phyloP scores from a whole-genome alignment of 1,139 yeast species.

The Kurtzmaniella natalensis region DNA sequence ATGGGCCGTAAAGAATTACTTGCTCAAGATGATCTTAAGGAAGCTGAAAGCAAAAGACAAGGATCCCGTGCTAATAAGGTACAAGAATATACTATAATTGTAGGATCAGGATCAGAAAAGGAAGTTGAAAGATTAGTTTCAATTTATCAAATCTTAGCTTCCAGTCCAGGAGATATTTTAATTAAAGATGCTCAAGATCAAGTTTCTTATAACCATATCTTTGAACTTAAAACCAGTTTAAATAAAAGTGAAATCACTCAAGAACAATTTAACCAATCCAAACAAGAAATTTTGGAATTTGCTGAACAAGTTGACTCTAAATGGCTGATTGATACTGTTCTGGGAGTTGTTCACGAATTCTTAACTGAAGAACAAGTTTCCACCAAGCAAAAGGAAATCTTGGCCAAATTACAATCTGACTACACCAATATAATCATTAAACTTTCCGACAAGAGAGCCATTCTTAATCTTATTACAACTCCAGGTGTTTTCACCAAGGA shows the following conservation, averaged over 20 bases:
- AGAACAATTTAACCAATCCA: constrained; percentile 17
- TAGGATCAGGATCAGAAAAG: constrained; percentile 34
- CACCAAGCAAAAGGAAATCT: constrained; percentile 17
- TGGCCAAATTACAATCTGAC: constrained; percentile 15
- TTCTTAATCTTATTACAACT: constrained; percentile 24
- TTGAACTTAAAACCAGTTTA: constrained; percentile 41
- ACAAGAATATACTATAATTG: constrained; percentile 14
- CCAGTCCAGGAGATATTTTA: constrained; percentile 8
- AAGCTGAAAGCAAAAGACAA: background rate
- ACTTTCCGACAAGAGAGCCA: constrained; percentile 21
- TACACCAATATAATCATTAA: constrained; percentile 21
- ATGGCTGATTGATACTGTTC: constrained; percentile 23
- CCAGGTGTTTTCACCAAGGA: constrained; percentile 30
- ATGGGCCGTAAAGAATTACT: constrained; percentile 57
- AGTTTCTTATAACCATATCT: constrained; percentile 48
- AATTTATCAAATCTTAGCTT: constrained; percentile 11
- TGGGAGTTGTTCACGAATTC: constrained; percentile 22
- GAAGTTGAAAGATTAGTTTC: constrained; percentile 18
- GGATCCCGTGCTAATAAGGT: background rate
- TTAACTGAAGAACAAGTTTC: constrained; percentile 17
- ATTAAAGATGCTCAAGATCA: constrained; percentile 57
- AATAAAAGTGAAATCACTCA: constrained; percentile 37
- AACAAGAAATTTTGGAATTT: constrained; percentile 9
- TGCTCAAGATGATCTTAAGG: constrained; percentile 6
- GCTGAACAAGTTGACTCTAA: constrained; percentile 18